Conservation (phyloP, 2,329 filamentous ascomycete genomes). For the Ceratocystis lukuohia region DNA sequence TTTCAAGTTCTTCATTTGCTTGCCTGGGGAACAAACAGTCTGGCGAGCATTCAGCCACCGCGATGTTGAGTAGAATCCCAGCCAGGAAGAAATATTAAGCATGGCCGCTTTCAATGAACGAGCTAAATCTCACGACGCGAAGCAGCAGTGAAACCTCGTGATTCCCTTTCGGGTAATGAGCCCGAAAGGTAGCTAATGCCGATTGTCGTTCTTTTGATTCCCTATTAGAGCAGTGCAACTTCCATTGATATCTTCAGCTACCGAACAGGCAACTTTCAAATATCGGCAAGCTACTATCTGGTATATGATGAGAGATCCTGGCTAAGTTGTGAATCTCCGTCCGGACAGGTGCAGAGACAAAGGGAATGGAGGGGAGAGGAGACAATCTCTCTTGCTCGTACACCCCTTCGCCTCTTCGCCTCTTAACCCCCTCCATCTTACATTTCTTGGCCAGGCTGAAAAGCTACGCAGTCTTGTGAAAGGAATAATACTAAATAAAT, state of each 20-base stretch:
- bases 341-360: no score
- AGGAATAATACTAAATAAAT: not conserved
- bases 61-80: not conserved
- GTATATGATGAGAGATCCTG: not conserved
- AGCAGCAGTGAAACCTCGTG: not conserved
- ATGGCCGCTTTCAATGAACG: not conserved
- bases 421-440: not conserved
- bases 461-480: not conserved
- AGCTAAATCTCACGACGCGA: not conserved
- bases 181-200: not conserved
- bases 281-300: not conserved
- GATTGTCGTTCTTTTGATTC: not conserved
- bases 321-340: not conserved
- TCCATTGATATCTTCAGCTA: not conserved
- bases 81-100: not conserved
- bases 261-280: not conserved
- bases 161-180: not conserved
- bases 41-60: not conserved
- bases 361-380: no score
- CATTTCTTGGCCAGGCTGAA: not conserved
- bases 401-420: not conserved
- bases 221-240: not conserved
- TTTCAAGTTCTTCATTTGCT: not conserved
- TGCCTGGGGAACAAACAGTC: not conserved
- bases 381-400: not conserved